Base-by-base conservation (phyloP, 441 rosid species). In the Melastoma candidum region DNA sequence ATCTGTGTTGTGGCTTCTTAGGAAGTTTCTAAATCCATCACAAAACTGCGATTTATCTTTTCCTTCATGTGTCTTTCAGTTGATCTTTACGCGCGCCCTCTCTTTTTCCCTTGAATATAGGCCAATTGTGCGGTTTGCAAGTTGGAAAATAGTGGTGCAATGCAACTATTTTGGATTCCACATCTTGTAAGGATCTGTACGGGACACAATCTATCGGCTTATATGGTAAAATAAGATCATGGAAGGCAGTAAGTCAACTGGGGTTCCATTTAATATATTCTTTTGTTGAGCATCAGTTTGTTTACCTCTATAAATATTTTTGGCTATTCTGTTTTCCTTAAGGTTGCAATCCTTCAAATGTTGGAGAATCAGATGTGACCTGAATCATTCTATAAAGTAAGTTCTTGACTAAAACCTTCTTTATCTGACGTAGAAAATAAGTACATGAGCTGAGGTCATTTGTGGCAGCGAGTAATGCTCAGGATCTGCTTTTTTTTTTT, bases 331-430 rank as follows among this genome's bases (percentile, higher is more conserved):
- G 49, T 48, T 10, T 54, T 26, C 46, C 32, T 63, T 54, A 74
- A 94, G 99, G 99, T 89, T 61, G 93, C 97, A 50, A 76, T 87
- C 68, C 82, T 94, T 71, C 97, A 94, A 75, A 87, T 94, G 95
- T 65, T 94, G 79, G 99, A 94, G 75, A 94, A 94, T 77, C 99
- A 94, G 70, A 89, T 94, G 99, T 97, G 99, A 54, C 92, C 99
- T 1, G 97, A 94, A 66, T 84, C 79, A 60, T 94, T 94, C 69
- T 83, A 90, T 29, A 89, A 83, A 76, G 99, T 94, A 80, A 68
- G 82, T 13, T 3, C 65, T 57, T 65, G 46, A 26, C 17, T 29
- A 24, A 51, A 47, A 26, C 12, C 27, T n/a, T 58, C 39, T 22
- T 49, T 41, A 10, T 2, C 9, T 48, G 13, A 24, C 4, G 43